Evolutionary conservation across 83 land plant species (phyloP).

Genomic region (Thuja plicata): DNA sequence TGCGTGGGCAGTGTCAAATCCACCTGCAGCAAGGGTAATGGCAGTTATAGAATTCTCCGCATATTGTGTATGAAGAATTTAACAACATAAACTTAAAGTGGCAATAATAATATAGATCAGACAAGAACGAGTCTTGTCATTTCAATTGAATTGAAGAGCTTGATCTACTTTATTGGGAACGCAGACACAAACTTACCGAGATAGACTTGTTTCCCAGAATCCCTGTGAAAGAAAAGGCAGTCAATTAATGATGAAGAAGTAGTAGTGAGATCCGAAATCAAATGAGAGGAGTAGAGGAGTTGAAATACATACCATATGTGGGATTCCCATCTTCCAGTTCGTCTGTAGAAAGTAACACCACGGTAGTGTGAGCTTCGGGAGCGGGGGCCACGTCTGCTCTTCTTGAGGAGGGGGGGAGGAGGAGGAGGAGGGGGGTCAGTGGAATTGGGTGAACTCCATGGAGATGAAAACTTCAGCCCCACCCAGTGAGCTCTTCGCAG

Average conservation of each 20-base stretch:
- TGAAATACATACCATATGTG: slow-evolving; percentile 49
- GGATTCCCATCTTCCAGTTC: slow-evolving; percentile 77
- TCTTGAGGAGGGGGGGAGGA: slow-evolving; percentile 32
- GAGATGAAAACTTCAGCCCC: background rate
- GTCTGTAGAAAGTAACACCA: slow-evolving; percentile 69
- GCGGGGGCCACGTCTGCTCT: slow-evolving; percentile 69
- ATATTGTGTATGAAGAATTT: no score
- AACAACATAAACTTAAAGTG: no score
- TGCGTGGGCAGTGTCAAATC: slow-evolving; percentile 59
- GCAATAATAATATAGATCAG: background rate
- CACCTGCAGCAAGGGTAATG: slow-evolving; percentile 24
- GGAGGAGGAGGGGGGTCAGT: background rate
- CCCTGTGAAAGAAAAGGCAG: slow-evolving; percentile 34
- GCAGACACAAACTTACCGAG: slow-evolving; percentile 27
- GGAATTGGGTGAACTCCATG: background rate
- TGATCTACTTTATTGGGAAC: background rate
- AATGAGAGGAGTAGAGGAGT: no score
- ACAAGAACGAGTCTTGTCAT: background rate
- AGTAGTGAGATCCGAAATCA: background rate
- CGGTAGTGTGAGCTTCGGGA: slow-evolving; percentile 70
- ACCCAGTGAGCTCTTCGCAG: slow-evolving; percentile 14
- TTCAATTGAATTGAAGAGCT: background rate
- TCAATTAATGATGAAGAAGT: background rate
- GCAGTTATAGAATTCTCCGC: background rate
- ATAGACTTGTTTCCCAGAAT: slow-evolving; percentile 56